These are phyloP conservation scores for Handroanthus guayacan DNA, from an alignment of 257 asterid species.

Conservation along the genomic window DNA sequence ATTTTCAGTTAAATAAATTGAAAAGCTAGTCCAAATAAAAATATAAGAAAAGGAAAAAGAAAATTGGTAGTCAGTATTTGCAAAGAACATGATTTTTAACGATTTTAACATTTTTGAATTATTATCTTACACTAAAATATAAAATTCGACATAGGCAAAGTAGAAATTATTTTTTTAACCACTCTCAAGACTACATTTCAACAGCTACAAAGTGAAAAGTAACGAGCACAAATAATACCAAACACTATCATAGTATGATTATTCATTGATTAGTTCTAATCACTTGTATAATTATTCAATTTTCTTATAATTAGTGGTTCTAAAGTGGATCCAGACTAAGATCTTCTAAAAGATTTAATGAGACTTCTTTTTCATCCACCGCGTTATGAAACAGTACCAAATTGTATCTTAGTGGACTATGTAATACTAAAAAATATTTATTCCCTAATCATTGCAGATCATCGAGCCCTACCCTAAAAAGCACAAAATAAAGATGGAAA, in stretches of 20 bases:
- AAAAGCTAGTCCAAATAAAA: no score
- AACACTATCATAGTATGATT: background rate
- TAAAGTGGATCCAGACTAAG: conserved; percentile 30
- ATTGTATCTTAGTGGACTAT: conserved; percentile 15
- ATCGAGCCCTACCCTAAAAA: conserved; percentile 49
- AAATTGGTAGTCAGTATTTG: no score
- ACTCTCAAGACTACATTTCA: no score
- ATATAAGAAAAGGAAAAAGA: no score
- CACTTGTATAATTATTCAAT: background rate
- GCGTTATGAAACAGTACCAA: conserved; percentile 2
- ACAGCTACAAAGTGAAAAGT: no score
- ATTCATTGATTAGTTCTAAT: background rate
- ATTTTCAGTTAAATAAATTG: no score
- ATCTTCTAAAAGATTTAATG: conserved; percentile 14
- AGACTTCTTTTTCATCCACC: conserved; percentile 21
- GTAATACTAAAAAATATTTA: conserved; percentile 25
- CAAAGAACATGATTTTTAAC: no score
- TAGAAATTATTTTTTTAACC: no score
- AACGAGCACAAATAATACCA: no score
- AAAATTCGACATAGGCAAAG: no score
- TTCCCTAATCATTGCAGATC: conserved; percentile 43
- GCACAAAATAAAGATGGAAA: conserved; percentile 40
- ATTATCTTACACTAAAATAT: no score
- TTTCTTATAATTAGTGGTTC: conserved; percentile 10
- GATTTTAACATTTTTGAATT: no score